phyloP scores from a whole-genome alignment of 2,329 filamentous ascomycete species.

The Alternaria dauci region DNA sequence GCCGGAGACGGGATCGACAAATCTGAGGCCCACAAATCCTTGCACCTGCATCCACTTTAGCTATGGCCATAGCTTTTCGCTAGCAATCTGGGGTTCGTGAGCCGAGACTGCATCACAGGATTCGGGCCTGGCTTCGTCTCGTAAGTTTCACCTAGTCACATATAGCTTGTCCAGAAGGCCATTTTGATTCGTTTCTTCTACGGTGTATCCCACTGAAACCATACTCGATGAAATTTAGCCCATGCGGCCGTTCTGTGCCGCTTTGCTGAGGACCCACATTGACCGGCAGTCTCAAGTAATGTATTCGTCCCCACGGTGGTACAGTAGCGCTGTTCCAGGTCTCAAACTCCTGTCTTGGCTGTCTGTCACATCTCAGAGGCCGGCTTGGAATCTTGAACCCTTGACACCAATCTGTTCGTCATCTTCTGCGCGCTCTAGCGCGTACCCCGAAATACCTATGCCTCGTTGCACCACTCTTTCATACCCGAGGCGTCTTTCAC shows the following conservation, averaged over 20 bases:
- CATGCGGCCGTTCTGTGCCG: background rate
- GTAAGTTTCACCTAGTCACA: slow-evolving; percentile 15
- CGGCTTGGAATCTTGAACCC: background rate
- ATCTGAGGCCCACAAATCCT: slow-evolving; percentile 10
- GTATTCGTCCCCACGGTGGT: slow-evolving; percentile 15
- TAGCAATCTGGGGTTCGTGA: slow-evolving; percentile 21
- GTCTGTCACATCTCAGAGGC: background rate
- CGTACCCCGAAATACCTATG: background rate
- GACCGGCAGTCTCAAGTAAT: slow-evolving; percentile 17
- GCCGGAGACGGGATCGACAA: slow-evolving; percentile 29
- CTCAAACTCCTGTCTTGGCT: slow-evolving; percentile 8
- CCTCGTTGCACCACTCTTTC: background rate
- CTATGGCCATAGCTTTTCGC: slow-evolving; percentile 23
- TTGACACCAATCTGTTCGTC: background rate
- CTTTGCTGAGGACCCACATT: slow-evolving; percentile 10
- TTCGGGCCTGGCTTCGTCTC: slow-evolving; percentile 10
- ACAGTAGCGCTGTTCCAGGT: slow-evolving; percentile 12
- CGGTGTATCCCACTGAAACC: background rate
- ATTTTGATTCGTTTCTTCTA: background rate
- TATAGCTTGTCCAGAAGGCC: background rate
- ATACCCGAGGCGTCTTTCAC: background rate
- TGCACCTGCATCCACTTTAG: slow-evolving; percentile 17
- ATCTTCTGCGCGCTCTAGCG: background rate
- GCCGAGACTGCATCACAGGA: slow-evolving; percentile 13
- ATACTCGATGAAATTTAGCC: background rate